Percentiles rank a stretch among this genome's conserved stretches.
phyloP scores from a whole-genome alignment of 257 asterid species.

The Solanum tarijense region DNA sequence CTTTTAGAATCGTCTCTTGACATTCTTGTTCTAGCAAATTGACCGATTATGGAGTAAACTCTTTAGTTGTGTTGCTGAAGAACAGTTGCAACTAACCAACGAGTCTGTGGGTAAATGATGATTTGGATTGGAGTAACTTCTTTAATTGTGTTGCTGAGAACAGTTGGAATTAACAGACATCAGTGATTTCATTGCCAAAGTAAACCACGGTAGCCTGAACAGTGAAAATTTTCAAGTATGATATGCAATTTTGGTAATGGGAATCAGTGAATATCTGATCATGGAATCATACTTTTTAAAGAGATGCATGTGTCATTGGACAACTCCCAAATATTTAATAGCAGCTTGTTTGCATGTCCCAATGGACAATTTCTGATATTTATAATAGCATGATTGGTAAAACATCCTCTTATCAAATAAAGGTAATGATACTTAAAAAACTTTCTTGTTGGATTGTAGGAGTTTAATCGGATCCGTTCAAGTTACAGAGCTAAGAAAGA shows the following conservation, averaged over 20 bases:
- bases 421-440: neutral
- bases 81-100: neutral
- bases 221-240: neutral
- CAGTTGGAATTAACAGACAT: neutral
- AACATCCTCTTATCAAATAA: neutral
- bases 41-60: neutral
- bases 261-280: neutral
- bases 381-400: neutral
- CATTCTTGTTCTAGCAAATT: neutral
- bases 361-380: neutral
- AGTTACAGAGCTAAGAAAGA: constrained; percentile 90
- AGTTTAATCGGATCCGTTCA: constrained; percentile 78
- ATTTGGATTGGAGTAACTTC: neutral
- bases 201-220: neutral
- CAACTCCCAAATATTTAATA: neutral
- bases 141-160: neutral
- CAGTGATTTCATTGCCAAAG: neutral
- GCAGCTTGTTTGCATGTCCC: neutral
- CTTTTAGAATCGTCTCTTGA: neutral
- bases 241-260: neutral
- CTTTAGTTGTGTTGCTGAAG: neutral
- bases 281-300: neutral
- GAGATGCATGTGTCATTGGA: neutral
- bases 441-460: constrained; percentile 33
- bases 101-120: neutral